Percentiles rank a stretch among this genome's conserved stretches.
phyloP scores from a whole-genome alignment of 2,329 filamentous ascomycete genomes.

The Domatiomyces catenatus region DNA sequence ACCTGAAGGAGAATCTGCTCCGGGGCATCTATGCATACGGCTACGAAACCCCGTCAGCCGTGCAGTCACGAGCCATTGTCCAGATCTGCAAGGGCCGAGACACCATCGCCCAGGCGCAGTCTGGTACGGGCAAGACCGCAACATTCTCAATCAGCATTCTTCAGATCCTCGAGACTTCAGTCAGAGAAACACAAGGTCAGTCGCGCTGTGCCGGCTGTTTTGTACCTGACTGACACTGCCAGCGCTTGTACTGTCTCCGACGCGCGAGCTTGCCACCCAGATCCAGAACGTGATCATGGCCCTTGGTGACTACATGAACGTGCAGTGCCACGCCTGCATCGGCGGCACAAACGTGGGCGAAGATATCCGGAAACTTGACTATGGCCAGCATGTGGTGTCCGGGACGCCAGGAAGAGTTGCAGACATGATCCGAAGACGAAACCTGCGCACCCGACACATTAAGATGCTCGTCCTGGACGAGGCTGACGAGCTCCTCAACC shows the following conservation, averaged over 20 bases:
- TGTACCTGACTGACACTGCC: constrained; percentile 3
- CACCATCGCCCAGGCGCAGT: constrained; percentile 95
- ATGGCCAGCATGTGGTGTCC: constrained; percentile 93
- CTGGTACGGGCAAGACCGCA: constrained; percentile 89
- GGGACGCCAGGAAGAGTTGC: constrained; percentile 91
- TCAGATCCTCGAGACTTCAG: constrained; percentile 84
- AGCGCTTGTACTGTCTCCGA: constrained; percentile 88
- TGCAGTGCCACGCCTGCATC: constrained; percentile 97
- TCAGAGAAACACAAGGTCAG: constrained; percentile 68
- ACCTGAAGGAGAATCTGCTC: constrained; percentile 90
- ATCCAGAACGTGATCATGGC: constrained; percentile 98
- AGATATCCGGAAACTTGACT: constrained; percentile 93
- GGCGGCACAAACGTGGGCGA: constrained; percentile 96
- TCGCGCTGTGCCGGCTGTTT: not conserved
- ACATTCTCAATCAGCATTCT: constrained; percentile 95
- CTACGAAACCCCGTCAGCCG: constrained; percentile 93
- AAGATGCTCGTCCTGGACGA: constrained; percentile 68
- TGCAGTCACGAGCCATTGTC: constrained; percentile 94
- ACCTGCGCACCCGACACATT: constrained; percentile 57
- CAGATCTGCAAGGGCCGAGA: constrained; percentile 98
- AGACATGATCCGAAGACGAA: constrained; percentile 65
- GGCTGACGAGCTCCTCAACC: constrained; percentile 68
- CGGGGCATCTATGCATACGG: constrained; percentile 97
- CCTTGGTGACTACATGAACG: constrained; percentile 99
- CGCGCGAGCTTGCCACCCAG: constrained; percentile 90